Evolutionary conservation across 768 basidiomycete genomes (phyloP), one percentile per base, ranked within the genome.

Genomic region (Serendipita sp.): DNA sequence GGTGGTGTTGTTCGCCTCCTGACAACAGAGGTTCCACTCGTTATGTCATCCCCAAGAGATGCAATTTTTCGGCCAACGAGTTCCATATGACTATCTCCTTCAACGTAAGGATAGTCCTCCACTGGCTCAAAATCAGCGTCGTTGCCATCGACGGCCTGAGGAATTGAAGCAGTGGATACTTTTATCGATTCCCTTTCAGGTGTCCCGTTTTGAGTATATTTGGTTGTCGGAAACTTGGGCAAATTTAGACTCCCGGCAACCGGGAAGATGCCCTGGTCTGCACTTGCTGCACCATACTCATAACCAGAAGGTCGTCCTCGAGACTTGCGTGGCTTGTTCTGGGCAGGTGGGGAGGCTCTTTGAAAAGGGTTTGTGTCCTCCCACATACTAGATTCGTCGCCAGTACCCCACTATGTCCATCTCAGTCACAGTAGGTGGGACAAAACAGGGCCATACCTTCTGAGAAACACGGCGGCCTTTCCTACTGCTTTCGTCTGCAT

Each of bases 41-140:
- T n/a, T 5, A 18, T 18, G n/a, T 50, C 48, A 8, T 50, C 48
- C 34, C 55, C 55, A 8, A 60, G 36, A 10, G 55, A 27, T n/a
- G 55, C 71, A 36, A 78, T 72, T 43, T 74, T 72, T 36, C 75
- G 72, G 11, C 79, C 73, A 16, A 79, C 70, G 31, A 60, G 27
- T 8, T 60, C 2, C 5, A n/a, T 60, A 8, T 60, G 55, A 37
- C 55, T 60, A n/a, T 60, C 29, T 29, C 55, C 55, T 60, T 60
- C 55, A 31, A 60, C 55, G 36, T 60, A 37, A 34, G 55, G 55
- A 3, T 60, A 60, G 11, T 37, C 55, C 4, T 60, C 36, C 40
- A 40, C 40, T 13, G 40, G 40, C n/a, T 60, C 55, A 11, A 33
- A 34, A 8, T n/a, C 34, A 1, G 4, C 18, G 55, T 36, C 33